phyloP scores from a whole-genome alignment of 2,329 filamentous ascomycete species.

The Massarina eburnea region DNA sequence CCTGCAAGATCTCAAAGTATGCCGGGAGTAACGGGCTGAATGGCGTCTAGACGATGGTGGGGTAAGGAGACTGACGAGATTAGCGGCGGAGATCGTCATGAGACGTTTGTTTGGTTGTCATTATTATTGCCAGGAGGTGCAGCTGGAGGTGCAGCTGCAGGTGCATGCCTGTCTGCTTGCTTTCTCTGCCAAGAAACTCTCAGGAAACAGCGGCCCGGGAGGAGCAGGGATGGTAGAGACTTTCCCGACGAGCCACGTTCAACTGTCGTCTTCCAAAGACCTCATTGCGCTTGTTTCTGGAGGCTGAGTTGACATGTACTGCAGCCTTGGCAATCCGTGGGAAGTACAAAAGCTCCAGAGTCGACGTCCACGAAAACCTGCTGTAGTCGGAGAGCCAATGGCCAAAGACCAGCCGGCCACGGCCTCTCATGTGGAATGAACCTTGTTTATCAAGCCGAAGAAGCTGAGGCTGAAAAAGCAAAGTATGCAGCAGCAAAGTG shows the following conservation, averaged over 20 bases:
- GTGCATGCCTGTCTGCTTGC: not conserved
- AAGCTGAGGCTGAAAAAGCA: slow-evolving; percentile 12
- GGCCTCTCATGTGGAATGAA: not conserved
- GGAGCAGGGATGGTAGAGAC: too few relatives aligned
- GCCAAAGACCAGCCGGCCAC: not conserved
- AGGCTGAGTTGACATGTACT: too few relatives aligned
- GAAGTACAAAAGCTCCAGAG: not conserved
- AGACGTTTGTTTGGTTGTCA: not conserved
- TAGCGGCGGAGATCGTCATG: not conserved
- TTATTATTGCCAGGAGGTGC: not conserved
- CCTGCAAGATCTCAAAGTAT: slow-evolving; percentile 5
- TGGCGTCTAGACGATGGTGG: slow-evolving; percentile 14
- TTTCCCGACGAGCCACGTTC: too few relatives aligned
- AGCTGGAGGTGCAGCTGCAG: too few relatives aligned
- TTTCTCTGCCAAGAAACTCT: not conserved
- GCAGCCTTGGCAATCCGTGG: too few relatives aligned
- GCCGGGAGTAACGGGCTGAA: slow-evolving; percentile 14
- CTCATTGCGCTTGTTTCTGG: too few relatives aligned
- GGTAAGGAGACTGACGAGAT: slow-evolving; percentile 7
- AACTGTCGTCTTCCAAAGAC: too few relatives aligned
- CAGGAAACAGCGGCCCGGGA: not conserved
- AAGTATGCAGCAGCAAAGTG: slow-evolving; percentile 1
- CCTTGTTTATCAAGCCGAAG: too few relatives aligned
- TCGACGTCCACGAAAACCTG: not conserved
- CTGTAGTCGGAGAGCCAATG: not conserved